Evolutionary conservation across 2,329 filamentous ascomycete species (phyloP).

Genomic region (Paraphoma chrysanthemicola): DNA sequence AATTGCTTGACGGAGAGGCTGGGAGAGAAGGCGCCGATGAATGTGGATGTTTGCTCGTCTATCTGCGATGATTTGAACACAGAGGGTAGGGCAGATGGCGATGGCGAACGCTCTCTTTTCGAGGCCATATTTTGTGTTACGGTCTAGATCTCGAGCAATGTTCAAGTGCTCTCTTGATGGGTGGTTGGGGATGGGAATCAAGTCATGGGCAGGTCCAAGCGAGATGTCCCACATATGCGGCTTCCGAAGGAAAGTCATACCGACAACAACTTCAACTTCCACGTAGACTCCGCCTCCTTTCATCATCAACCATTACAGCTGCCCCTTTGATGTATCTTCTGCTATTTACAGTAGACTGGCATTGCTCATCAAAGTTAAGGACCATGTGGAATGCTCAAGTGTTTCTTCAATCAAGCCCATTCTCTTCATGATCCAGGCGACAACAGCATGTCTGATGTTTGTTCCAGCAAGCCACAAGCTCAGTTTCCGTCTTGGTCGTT

Average conservation of each 20-base stretch:
- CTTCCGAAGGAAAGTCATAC: slow-evolving; percentile 15
- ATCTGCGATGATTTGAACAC: slow-evolving; percentile 56
- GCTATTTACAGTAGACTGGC: neutral
- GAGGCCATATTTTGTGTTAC: slow-evolving; percentile 31
- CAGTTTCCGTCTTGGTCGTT: too few relatives aligned
- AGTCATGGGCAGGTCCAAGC: slow-evolving; percentile 16
- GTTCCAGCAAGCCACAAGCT: neutral
- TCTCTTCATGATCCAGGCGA: neutral
- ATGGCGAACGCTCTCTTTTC: slow-evolving; percentile 37
- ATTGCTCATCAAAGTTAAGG: neutral
- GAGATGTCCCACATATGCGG: slow-evolving; percentile 5
- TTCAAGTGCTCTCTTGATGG: neutral
- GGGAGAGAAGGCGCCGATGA: slow-evolving; percentile 59
- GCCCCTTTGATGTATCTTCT: neutral
- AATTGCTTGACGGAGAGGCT: slow-evolving; percentile 49
- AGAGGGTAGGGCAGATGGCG: slow-evolving; percentile 19
- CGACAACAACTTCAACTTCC: neutral
- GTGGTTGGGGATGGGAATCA: slow-evolving; percentile 4
- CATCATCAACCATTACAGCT: neutral
- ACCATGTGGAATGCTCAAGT: neutral
- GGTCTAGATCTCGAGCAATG: slow-evolving; percentile 1
- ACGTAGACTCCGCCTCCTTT: neutral
- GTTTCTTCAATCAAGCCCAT: neutral
- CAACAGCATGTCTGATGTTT: neutral
- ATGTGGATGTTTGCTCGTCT: slow-evolving; percentile 59